Percentiles rank a stretch among this genome's conserved stretches.
These are phyloP conservation scores for Trypanosoma avium DNA, from an alignment of 208 protist genomes.

Conservation along the genomic window DNA sequence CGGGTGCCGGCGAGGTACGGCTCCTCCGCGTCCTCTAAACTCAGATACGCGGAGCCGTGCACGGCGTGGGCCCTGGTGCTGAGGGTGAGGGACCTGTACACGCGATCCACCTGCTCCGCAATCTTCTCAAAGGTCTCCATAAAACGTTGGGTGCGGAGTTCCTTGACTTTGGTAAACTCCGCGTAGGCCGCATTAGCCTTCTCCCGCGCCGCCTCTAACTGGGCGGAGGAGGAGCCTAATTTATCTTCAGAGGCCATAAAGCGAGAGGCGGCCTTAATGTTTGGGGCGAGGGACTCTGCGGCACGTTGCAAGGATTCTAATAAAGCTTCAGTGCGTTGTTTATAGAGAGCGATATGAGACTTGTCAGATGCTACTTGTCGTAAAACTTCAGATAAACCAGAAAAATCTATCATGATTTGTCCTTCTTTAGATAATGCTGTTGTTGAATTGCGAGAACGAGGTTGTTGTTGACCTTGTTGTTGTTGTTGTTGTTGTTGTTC, in stretches of 20 bases:
- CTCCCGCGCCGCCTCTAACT: conserved; percentile 78
- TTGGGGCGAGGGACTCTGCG: conserved; percentile 84
- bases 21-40: conserved; percentile 94
- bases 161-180: conserved; percentile 85
- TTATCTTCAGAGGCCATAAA: conserved; percentile 65
- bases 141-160: conserved; percentile 89
- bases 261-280: conserved; percentile 71
- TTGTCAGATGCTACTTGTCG: conserved; percentile 43
- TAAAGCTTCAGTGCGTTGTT: conserved; percentile 53
- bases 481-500: conserved; percentile 12
- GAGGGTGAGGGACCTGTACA: conserved; percentile 97
- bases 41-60: conserved; percentile 94
- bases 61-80: conserved; percentile 68
- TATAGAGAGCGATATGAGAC: conserved; percentile 52
- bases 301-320: conserved; percentile 56
- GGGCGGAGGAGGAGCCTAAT: conserved; percentile 66
- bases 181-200: conserved; percentile 66
- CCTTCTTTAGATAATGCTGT: conserved; percentile 16
- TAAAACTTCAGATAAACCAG: conserved; percentile 48
- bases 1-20: conserved; percentile 96
- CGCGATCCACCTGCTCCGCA: conserved; percentile 77
- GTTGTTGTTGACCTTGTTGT: conserved; percentile 6
- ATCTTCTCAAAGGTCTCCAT: conserved; percentile 94
- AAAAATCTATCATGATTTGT: conserved; percentile 74
- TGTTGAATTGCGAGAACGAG: background rate